phyloP scores from a whole-genome alignment of 306 rosid genomes.

The Pyrus bretschneideri region DNA sequence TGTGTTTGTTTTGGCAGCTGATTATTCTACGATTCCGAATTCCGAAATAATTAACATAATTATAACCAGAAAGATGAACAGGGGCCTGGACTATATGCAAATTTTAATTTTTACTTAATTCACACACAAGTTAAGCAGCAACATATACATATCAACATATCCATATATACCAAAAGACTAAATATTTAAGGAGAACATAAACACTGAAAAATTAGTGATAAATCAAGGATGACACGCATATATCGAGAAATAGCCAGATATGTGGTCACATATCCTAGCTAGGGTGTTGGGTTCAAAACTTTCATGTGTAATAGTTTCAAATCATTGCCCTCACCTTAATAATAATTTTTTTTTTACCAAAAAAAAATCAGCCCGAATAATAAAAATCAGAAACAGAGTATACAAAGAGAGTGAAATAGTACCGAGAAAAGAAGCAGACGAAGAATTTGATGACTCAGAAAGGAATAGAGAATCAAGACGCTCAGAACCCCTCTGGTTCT shows the following conservation, averaged over 20 bases:
- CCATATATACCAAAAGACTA: not conserved
- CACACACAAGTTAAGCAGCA: not conserved
- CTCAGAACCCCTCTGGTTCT: conserved; percentile 35
- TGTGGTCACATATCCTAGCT: too few species aligned
- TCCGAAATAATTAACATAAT: not conserved
- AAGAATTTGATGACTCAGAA: conserved; percentile 40
- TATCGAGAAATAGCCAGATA: too few species aligned
- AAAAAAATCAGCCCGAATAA: not conserved
- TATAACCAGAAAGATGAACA: not conserved
- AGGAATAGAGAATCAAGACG: conserved; percentile 53
- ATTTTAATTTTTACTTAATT: not conserved
- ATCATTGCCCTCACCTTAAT: too few species aligned
- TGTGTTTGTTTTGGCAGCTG: not conserved
- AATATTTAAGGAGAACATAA: not conserved
- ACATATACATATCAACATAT: not conserved
- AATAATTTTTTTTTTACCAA: too few species aligned
- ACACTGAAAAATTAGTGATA: not conserved
- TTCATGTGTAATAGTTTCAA: too few species aligned
- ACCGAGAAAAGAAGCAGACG: conserved; percentile 45
- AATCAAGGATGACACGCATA: too few species aligned
- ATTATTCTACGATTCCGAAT: not conserved
- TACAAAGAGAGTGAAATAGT: not conserved
- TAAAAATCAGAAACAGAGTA: not conserved
- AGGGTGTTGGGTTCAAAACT: too few species aligned
- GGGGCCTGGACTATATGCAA: not conserved